Evolutionary conservation across 352 stramenopile species (phyloP).

Genomic region (Globisporangium middletonii): DNA sequence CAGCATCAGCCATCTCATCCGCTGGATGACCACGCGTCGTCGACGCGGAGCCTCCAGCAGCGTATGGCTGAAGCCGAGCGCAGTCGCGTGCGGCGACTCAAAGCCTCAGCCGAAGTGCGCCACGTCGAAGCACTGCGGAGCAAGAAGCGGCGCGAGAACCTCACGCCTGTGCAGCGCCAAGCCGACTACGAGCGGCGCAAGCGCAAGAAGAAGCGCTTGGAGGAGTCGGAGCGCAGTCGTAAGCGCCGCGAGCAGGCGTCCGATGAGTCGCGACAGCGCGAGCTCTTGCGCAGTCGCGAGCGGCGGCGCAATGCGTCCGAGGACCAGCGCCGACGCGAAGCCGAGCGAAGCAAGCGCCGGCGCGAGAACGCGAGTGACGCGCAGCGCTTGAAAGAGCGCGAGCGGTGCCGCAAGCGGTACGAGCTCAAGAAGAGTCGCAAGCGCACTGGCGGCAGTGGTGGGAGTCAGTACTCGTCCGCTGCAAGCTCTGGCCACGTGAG

Average conservation of each 20-base stretch:
- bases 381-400: conserved; percentile 49
- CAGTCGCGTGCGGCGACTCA: conserved; percentile 43
- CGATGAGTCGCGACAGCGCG: conserved; percentile 37
- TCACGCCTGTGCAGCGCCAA: conserved; percentile 61
- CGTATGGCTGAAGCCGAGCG: conserved; percentile 49
- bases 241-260: conserved; percentile 39
- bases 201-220: conserved; percentile 42
- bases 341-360: conserved; percentile 43
- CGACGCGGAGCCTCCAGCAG: conserved; percentile 10
- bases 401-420: conserved; percentile 63
- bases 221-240: conserved; percentile 44
- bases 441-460: not conserved
- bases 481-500: conserved; percentile 1
- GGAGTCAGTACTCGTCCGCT: conserved; percentile 2
- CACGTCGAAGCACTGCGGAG: conserved; percentile 52
- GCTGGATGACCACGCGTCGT: conserved; percentile 1
- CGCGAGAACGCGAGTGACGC: conserved; percentile 58
- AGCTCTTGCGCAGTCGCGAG: conserved; percentile 52
- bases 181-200: conserved; percentile 56
- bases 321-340: conserved; percentile 57
- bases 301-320: conserved; percentile 57
- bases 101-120: conserved; percentile 37
- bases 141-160: conserved; percentile 45
- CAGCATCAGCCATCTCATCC: not conserved
- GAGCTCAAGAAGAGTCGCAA: conserved; percentile 40